Conservation (phyloP, 495 filamentous ascomycete species). For the Daldinia childiae region DNA sequence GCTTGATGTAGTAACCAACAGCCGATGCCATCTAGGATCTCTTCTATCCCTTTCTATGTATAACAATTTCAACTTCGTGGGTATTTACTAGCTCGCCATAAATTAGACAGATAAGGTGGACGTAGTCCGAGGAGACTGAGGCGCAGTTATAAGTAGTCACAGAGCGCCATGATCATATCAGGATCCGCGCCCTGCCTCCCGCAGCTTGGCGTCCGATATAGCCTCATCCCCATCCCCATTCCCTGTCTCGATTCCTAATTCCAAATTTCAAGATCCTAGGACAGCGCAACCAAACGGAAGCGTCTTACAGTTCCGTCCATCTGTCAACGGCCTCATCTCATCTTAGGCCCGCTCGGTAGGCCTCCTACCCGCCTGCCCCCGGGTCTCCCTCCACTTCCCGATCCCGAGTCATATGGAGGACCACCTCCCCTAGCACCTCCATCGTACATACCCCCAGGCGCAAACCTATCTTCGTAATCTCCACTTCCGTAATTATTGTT, state of each 20-base stretch:
- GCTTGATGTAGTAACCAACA: constrained; percentile 19
- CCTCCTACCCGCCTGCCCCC: constrained; percentile 50
- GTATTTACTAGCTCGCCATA: constrained; percentile 12
- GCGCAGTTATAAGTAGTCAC: constrained; percentile 16
- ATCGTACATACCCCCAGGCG: constrained; percentile 52
- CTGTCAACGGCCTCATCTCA: constrained; percentile 46
- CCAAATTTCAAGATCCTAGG: constrained; percentile 3
- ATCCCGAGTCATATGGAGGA: constrained; percentile 56
- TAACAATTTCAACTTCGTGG: neutral
- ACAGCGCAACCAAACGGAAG: constrained; percentile 1
- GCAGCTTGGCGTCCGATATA: constrained; percentile 18
- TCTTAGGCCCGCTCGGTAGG: constrained; percentile 54
- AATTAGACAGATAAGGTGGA: constrained; percentile 6
- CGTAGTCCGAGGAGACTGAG: constrained; percentile 8
- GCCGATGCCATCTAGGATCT: constrained; percentile 1
- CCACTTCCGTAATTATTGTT: constrained; percentile 38
- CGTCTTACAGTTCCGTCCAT: neutral
- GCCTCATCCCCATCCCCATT: constrained; percentile 14
- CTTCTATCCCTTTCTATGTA: neutral
- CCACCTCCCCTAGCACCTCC: constrained; percentile 40
- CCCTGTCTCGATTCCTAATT: constrained; percentile 8
- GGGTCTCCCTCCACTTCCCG: constrained; percentile 49
- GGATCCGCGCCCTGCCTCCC: constrained; percentile 2
- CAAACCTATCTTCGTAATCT: constrained; percentile 58
- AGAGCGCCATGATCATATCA: constrained; percentile 10